Percentiles rank a stretch among this genome's conserved stretches.
phyloP scores from a whole-genome alignment of 345 rosid genomes.

The Bretschneidera sinensis region DNA sequence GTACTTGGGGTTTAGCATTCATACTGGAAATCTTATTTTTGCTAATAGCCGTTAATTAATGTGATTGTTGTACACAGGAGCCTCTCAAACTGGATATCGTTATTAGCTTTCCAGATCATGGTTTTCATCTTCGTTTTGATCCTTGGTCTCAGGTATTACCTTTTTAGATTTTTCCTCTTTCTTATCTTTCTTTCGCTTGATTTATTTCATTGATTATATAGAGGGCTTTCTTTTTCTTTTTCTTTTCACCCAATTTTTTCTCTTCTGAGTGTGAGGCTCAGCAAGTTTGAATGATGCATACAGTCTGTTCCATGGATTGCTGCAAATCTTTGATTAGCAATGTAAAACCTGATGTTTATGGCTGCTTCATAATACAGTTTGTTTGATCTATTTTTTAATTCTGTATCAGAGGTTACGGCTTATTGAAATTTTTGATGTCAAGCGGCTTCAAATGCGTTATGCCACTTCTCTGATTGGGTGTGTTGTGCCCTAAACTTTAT shows the following conservation, averaged over 20 bases:
- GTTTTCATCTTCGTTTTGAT: constrained; percentile 94
- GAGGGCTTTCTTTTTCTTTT: not conserved
- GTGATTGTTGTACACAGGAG: constrained; percentile 43
- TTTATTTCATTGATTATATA: not conserved
- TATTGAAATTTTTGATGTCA: constrained; percentile 79
- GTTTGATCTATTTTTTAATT: constrained; percentile 17
- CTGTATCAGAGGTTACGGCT: constrained; percentile 76
- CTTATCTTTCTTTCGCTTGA: constrained; percentile 1
- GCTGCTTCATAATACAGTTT: not conserved
- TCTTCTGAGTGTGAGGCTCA: not conserved
- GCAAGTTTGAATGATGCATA: not conserved
- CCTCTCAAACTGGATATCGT: constrained; percentile 89
- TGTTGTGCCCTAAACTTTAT: constrained; percentile 15
- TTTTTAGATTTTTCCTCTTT: not conserved
- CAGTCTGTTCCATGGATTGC: not conserved
- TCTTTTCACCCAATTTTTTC: too few relatives aligned
- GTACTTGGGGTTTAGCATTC: not conserved
- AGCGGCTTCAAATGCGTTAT: constrained; percentile 92
- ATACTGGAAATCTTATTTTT: not conserved
- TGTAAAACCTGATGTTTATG: not conserved
- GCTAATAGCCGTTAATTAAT: not conserved
- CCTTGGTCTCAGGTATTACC: constrained; percentile 95
- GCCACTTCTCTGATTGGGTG: constrained; percentile 84
- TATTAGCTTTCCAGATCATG: constrained; percentile 95
- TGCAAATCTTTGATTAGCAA: not conserved